Conservation (phyloP, 2,329 filamentous ascomycete species). For the Epichloe hybrida region DNA sequence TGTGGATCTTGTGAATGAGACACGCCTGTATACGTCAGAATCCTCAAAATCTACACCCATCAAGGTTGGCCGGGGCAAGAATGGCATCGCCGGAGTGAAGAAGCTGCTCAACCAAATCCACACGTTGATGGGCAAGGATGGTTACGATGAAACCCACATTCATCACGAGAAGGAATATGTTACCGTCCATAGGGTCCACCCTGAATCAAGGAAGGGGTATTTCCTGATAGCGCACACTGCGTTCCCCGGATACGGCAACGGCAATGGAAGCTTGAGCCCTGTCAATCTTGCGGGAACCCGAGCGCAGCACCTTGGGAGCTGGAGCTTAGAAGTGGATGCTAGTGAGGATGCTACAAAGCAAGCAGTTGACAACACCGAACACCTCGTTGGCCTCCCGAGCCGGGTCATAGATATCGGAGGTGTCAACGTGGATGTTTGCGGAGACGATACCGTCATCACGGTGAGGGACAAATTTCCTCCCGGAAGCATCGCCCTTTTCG, state of each 20-base stretch:
- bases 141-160: constrained; percentile 89
- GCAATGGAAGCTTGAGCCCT: constrained; percentile 66
- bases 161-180: constrained; percentile 95
- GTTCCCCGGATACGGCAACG: constrained; percentile 78
- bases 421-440: constrained; percentile 57
- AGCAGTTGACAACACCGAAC: constrained; percentile 53
- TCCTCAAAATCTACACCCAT: constrained; percentile 50
- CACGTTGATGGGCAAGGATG: constrained; percentile 86
- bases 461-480: constrained; percentile 78
- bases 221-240: constrained; percentile 95
- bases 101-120: constrained; percentile 92
- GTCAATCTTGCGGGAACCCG: constrained; percentile 74
- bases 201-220: constrained; percentile 81
- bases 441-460: constrained; percentile 63
- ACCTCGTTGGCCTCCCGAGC: constrained; percentile 72
- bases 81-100: constrained; percentile 81
- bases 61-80: constrained; percentile 55
- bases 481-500: constrained; percentile 86
- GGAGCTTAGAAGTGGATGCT: constrained; percentile 83
- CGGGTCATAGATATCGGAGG: constrained; percentile 62
- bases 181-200: constrained; percentile 90
- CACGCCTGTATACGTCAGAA: constrained; percentile 63
- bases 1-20: constrained; percentile 88
- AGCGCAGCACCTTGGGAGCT: constrained; percentile 75
- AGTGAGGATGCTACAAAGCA: constrained; percentile 53